Conservation (phyloP, 2,329 filamentous ascomycete species). For the Penicillium freii region DNA sequence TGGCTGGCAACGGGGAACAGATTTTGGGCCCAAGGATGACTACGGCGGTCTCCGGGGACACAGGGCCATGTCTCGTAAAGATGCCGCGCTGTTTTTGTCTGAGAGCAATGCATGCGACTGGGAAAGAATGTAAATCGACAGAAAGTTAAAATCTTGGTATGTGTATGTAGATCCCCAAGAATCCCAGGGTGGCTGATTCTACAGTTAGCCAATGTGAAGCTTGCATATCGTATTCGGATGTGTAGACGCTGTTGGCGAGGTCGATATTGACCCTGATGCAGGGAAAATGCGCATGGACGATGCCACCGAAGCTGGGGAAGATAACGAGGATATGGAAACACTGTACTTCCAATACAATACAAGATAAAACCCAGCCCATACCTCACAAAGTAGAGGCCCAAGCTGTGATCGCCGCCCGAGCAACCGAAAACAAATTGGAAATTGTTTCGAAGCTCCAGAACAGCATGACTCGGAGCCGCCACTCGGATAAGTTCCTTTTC, state of each 20-base stretch:
- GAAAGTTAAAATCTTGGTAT: slow-evolving; percentile 4
- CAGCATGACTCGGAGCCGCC: background rate
- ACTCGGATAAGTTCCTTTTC: background rate
- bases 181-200: slow-evolving; percentile 3
- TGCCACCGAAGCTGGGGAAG: background rate
- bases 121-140: slow-evolving; percentile 1
- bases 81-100: background rate
- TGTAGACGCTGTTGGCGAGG: slow-evolving; percentile 15
- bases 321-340: background rate
- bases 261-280: background rate
- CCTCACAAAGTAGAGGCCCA: background rate
- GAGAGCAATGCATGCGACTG: background rate
- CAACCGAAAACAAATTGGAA: background rate
- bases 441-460: background rate
- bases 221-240: slow-evolving; percentile 8
- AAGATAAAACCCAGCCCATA: background rate
- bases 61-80: background rate
- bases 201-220: slow-evolving; percentile 9
- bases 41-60: background rate
- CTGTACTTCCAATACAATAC: background rate
- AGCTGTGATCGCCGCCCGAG: slow-evolving; percentile 4
- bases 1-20: slow-evolving; percentile 6
- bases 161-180: slow-evolving; percentile 4
- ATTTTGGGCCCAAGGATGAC: background rate
- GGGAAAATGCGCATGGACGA: background rate